Evolutionary conservation across 805 yeast genomes (phyloP).

Genomic region (Yarrowia keelungensis): DNA sequence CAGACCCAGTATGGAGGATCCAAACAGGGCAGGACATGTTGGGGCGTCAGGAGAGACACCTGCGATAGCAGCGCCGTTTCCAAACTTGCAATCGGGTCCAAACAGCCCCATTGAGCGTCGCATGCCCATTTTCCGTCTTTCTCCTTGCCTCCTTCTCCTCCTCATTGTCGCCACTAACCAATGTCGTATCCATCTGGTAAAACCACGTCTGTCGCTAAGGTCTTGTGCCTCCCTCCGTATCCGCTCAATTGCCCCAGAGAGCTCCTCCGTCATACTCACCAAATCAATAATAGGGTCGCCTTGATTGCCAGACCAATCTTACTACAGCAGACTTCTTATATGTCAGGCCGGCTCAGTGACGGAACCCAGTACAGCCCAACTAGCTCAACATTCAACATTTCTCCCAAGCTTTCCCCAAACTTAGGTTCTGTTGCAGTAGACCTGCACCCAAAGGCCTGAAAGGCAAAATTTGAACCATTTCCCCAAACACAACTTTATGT

Average conservation of each 20-base stretch:
- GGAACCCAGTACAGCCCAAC: constrained; percentile 36
- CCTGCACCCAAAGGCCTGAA: constrained; percentile 29
- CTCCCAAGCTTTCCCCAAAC: constrained; percentile 38
- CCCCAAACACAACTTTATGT: constrained; percentile 36
- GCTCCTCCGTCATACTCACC: constrained; percentile 5
- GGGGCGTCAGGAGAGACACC: too few relatives aligned
- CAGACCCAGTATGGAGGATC: not conserved
- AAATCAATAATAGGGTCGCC: constrained; percentile 32
- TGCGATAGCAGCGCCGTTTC: too few relatives aligned
- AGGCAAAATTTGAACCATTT: constrained; percentile 22
- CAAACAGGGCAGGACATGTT: too few relatives aligned
- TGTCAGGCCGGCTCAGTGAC: constrained; percentile 34
- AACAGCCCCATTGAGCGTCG: too few relatives aligned
- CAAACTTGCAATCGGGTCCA: too few relatives aligned
- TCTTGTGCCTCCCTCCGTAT: too few relatives aligned
- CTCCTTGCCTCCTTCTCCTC: too few relatives aligned
- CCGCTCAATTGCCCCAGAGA: constrained; percentile 1
- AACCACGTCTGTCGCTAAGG: too few relatives aligned
- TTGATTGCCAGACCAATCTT: constrained; percentile 25
- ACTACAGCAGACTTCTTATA: constrained; percentile 37
- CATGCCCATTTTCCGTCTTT: too few relatives aligned
- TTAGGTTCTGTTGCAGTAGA: constrained; percentile 17
- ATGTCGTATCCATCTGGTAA: too few relatives aligned
- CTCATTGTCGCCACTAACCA: too few relatives aligned
- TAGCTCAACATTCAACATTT: constrained; percentile 39